Percentiles rank a stretch among this genome's conserved stretches.
Conservation (phyloP, 75 land plant genomes). For the Pinus taeda region DNA sequence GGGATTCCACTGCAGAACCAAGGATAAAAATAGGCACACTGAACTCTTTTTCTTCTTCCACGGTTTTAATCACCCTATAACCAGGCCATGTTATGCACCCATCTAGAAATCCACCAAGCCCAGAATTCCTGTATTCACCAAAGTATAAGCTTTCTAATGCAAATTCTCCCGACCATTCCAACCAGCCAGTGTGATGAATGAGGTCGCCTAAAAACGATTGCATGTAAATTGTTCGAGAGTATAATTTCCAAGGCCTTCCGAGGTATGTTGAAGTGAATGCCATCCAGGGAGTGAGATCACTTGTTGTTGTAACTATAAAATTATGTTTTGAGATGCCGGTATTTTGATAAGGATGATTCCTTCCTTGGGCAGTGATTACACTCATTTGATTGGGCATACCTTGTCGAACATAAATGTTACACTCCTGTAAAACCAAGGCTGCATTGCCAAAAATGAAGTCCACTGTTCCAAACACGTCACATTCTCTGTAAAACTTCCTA, state of each 20-base stretch:
- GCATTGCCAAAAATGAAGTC: slow-evolving; percentile 33
- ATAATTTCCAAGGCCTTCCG: slow-evolving; percentile 25
- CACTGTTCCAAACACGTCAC: slow-evolving; percentile 15
- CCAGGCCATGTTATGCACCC: no score
- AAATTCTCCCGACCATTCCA: neutral
- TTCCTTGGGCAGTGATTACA: slow-evolving; percentile 18
- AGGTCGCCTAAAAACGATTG: neutral
- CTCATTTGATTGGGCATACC: slow-evolving; percentile 11
- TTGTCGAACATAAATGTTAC: slow-evolving; percentile 9
- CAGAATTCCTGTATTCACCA: neutral
- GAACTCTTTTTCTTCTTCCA: no score
- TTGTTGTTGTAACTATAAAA: slow-evolving; percentile 7
- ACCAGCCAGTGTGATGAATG: neutral
- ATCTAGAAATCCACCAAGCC: neutral
- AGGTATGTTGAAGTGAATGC: slow-evolving; percentile 5
- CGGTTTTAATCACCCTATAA: no score
- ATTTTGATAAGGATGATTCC: neutral
- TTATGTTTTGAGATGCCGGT: slow-evolving; percentile 17
- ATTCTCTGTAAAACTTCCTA: slow-evolving; percentile 21
- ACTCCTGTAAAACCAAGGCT: slow-evolving; percentile 19
- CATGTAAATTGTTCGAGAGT: slow-evolving; percentile 14
- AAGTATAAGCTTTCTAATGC: neutral
- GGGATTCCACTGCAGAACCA: no score
- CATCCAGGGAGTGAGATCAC: slow-evolving; percentile 3
- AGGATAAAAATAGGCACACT: no score